These are phyloP conservation scores for Spencermartinsiella europaea DNA, from an alignment of 805 yeast genomes.

Conservation along the genomic window DNA sequence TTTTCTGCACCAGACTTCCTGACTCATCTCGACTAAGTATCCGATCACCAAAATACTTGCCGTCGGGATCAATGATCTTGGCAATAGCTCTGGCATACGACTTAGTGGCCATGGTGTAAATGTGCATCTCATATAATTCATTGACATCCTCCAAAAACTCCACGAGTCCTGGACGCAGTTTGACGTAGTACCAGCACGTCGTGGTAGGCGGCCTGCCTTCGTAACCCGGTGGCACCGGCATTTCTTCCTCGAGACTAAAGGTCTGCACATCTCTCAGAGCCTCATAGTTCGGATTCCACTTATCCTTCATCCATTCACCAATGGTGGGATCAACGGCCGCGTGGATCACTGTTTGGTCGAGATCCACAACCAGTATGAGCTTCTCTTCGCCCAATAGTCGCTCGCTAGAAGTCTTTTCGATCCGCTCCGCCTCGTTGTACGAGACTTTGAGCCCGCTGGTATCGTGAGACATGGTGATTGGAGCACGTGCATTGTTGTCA, in stretches of 20 bases:
- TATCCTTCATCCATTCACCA: slow-evolving; percentile 91
- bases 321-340: slow-evolving; percentile 98
- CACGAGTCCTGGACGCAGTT: slow-evolving; percentile 79
- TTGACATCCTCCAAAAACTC: slow-evolving; percentile 64
- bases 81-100: slow-evolving; percentile 90
- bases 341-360: slow-evolving; percentile 96
- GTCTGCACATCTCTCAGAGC: slow-evolving; percentile 76
- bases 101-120: slow-evolving; percentile 97
- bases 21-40: slow-evolving; percentile 91
- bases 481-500: slow-evolving; percentile 66
- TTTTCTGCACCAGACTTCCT: slow-evolving; percentile 86
- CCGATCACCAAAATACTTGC: slow-evolving; percentile 81
- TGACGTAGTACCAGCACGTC: slow-evolving; percentile 82
- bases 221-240: slow-evolving; percentile 40
- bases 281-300: slow-evolving; percentile 75
- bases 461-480: slow-evolving; percentile 85
- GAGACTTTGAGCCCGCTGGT: slow-evolving; percentile 80
- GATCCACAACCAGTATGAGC: slow-evolving; percentile 86
- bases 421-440: slow-evolving; percentile 75
- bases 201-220: slow-evolving; percentile 51
- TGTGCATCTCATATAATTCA: slow-evolving; percentile 77
- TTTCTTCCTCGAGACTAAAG: slow-evolving; percentile 66
- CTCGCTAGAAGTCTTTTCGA: slow-evolving; percentile 63
- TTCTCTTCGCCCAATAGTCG: slow-evolving; percentile 58
- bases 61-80: slow-evolving; percentile 84